Evolutionary conservation across 2,329 filamentous ascomycete species (phyloP).

Genomic region (Cryphonectria japonica): DNA sequence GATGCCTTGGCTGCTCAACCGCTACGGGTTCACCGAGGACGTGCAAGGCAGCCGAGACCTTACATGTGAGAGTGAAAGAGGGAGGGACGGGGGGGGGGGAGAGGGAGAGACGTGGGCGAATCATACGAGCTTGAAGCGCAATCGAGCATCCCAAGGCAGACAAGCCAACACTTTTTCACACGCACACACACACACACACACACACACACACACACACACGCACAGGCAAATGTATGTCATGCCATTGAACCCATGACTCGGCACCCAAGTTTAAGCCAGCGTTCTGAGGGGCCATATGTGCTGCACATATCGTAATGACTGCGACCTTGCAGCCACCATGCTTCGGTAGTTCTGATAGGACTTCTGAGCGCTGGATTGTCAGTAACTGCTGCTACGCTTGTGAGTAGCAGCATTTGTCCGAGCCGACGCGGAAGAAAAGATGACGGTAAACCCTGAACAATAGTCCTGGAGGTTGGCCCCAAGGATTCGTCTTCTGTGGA

Average conservation of each 20-base stretch:
- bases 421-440: neutral
- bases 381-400: neutral
- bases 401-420: neutral
- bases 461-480: neutral
- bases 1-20: neutral
- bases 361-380: neutral
- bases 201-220: too few species aligned
- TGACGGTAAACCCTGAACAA: neutral
- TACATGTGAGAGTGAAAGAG: neutral
- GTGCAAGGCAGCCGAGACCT: neutral
- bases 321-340: neutral
- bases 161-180: neutral
- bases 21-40: conserved; percentile 1
- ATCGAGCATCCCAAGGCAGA: neutral
- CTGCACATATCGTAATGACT: conserved; percentile 1
- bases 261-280: neutral
- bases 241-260: neutral
- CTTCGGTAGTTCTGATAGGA: neutral
- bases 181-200: too few species aligned
- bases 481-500: neutral
- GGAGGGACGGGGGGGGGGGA: too few species aligned
- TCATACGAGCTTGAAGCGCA: neutral
- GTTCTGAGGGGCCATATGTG: neutral
- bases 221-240: neutral
- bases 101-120: neutral